Evolutionary conservation across 1,284 basidiomycete genomes (phyloP), one percentile per base, ranked within the genome.

Genomic region (Irpex sp.): DNA sequence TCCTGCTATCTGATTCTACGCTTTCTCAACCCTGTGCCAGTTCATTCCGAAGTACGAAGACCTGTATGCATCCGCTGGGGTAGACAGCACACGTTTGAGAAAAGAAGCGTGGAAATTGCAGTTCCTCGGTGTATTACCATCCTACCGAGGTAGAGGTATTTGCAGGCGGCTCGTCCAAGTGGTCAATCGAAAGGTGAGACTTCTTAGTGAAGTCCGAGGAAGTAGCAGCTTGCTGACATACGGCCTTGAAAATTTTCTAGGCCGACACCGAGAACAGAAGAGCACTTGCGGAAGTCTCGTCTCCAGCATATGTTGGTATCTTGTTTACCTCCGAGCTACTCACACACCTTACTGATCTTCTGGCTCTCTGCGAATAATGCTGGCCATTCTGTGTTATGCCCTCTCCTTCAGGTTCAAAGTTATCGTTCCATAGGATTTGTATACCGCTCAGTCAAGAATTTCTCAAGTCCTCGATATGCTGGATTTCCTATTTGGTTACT

Each of bases 401-500:
- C 26, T 26, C 26, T 26, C 26, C 26, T 26, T 26, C 58, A 73
- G 71, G 71, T 73, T 21, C 63, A 66, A 31, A 71, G 66, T 64
- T 68, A 72, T 51, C 67, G 67, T 21, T 63, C 65, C 33, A 64
- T 63, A 17, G 71, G 70, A 17, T 72, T 70, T 62, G 60, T 58
- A 9, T 68, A 73, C 61, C 66, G 70, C 17, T 62, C 66, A 5
- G 72, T 73, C 17, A 71, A 71, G 65, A 73, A 73, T 66, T 68
- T 72, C 57, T 62, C 66, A 43, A 66, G 68, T 17, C 64, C 60
- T 35, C 64, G 65, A 43, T 67, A 64, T 9, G 61, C 68, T 6
- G 72, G 72, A 39, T 73, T 73, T 60, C 70, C 72, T 13, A 67
- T 73, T 33, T 73, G 72, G 72, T 68, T 68, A 36, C 66, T 70